Base-by-base conservation (phyloP, 805 yeast genomes). In the Debaryomyces hansenii region DNA sequence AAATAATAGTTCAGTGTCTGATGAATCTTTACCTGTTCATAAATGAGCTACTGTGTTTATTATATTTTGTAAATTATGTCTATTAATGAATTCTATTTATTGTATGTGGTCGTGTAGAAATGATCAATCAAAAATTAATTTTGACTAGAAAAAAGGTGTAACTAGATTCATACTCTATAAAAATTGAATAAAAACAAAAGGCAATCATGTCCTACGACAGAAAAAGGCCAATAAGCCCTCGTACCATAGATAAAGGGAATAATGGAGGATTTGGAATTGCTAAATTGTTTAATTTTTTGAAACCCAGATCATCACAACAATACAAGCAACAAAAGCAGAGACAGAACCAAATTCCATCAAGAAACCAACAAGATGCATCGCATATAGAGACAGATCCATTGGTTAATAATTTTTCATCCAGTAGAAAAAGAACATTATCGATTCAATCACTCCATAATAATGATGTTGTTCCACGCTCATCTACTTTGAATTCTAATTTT, bases 381-480 rank as follows among this genome's bases (percentile, higher is more conserved):
- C 15, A 32, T 20, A 33, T 41, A 29, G 49, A 51, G 10, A 36
- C 49, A 20, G 63, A 54, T 27, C 63, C 60, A 8, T 51, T 63
- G 29, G 40, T 49, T 37, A 58, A 56, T 31, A 50, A 57, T 44
- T 62, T 61, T 45, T 43, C 59, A 10, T 63, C 70, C 1, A 53
- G 46, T 31, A 66, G 66, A 50, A 65, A 62, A 47, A 58, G 60
- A 35, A 51, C 62, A 37, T 46, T 67, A 35, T 66, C 70, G 4
- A 45, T 59, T n/a, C 57, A 54, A 33, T 59, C 50, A 12, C 58
- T 41, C 21, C 51, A 51, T 2, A 47, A 44, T 24, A 31, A 24
- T 14, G 51, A 47, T 12, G 46, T 32, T 27, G 52, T 59, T 3
- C 74, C 74, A 10, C 56, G 74, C 12, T 55, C 64, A 11, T 53